A percentile compares a stretch with the other conserved stretches of the same genome.
These are phyloP conservation scores for Moricandia moricandioides DNA, from an alignment of 345 rosid genomes.

Conservation along the genomic window DNA sequence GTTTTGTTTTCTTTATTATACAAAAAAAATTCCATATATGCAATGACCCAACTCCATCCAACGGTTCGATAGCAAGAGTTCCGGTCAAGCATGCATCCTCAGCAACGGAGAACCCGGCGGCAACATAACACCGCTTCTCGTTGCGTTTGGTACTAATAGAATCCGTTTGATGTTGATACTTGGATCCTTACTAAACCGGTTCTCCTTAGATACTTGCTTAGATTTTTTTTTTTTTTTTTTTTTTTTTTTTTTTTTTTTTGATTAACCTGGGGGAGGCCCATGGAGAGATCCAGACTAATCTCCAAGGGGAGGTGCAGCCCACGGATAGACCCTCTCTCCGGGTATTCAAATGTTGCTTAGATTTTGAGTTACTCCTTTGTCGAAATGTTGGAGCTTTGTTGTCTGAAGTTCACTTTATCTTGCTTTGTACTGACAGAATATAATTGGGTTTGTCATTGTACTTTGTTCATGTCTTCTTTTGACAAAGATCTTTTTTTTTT, in stretches of 20 bases:
- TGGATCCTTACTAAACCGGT: not conserved
- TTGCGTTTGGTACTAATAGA: conserved; percentile 44
- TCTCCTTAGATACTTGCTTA: not conserved
- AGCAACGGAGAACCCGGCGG: conserved; percentile 39
- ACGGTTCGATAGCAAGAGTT: no score
- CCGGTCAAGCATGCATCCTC: conserved; percentile 47
- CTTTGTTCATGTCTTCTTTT: not conserved
- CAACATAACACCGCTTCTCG: conserved; percentile 28
- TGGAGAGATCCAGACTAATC: no score
- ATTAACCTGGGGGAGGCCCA: no score
- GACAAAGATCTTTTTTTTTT: not conserved
- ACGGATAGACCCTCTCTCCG: no score
- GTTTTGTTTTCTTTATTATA: no score
- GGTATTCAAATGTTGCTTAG: not conserved
- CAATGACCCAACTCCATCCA: no score
- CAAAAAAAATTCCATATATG: no score
- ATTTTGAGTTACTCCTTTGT: not conserved
- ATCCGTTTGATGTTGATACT: not conserved
- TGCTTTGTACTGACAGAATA: not conserved
- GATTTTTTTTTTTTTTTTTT: no score
- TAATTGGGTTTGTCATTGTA: not conserved
- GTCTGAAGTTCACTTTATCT: conserved; percentile 2
- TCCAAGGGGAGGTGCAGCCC: no score
- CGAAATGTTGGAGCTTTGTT: not conserved
- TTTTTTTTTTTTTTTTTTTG: no score